phyloP scores from a whole-genome alignment of 2,329 filamentous ascomycete genomes.

The Aureobasidium sp. region DNA sequence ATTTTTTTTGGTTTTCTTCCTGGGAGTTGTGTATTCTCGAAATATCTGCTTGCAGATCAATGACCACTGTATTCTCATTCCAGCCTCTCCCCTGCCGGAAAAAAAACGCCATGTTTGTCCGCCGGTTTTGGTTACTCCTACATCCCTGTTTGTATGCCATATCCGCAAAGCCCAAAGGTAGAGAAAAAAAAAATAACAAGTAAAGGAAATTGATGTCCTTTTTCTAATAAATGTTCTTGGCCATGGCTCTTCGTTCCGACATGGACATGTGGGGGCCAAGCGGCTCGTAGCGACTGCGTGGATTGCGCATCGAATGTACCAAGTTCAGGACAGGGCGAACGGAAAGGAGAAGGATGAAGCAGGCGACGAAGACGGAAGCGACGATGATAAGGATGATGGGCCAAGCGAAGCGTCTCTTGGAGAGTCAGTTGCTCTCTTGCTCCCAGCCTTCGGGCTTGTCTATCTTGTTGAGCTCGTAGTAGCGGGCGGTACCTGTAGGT shows the following conservation, averaged over 20 bases:
- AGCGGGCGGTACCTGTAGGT: conserved; percentile 68
- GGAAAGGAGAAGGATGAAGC: conserved; percentile 1
- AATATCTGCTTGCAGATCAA: not conserved
- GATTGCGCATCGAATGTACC: not conserved
- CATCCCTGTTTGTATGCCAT: not conserved
- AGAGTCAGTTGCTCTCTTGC: conserved; percentile 31
- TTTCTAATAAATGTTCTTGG: not conserved
- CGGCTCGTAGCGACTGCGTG: not conserved
- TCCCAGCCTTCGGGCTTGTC: conserved; percentile 82
- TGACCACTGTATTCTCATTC: not conserved
- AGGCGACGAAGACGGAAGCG: not conserved
- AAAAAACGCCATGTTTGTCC: not conserved
- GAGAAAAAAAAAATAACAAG: no score
- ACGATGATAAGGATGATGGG: not conserved
- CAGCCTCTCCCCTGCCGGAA: not conserved
- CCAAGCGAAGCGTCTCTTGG: not conserved
- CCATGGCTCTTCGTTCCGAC: conserved; percentile 1
- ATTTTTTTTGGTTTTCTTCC: not conserved
- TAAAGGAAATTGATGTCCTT: not conserved
- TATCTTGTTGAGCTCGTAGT: conserved; percentile 73
- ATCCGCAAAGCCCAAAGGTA: not conserved
- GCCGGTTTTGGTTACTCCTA: not conserved
- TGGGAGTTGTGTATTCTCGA: not conserved
- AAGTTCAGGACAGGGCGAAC: not conserved
- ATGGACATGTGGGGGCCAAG: not conserved